These are phyloP conservation scores for Glebionis coronaria DNA, from an alignment of 129 eudicot genomes.

Conservation along the genomic window DNA sequence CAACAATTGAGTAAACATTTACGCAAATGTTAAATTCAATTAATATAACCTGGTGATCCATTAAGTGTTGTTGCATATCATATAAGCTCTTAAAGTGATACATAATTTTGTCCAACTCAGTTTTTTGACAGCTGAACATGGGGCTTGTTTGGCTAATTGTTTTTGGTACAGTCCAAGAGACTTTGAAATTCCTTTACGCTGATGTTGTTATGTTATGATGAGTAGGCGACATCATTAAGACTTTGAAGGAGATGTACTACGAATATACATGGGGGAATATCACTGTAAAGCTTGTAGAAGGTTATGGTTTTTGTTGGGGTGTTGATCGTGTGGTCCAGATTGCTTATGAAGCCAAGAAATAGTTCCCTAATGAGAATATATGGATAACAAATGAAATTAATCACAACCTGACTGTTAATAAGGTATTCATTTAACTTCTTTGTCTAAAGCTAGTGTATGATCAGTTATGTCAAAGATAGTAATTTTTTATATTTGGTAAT, in stretches of 20 bases:
- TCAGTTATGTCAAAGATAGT: slow-evolving; percentile 1
- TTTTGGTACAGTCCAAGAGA: not conserved
- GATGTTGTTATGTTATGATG: not conserved
- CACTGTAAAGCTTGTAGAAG: slow-evolving; percentile 79
- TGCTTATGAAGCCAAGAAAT: slow-evolving; percentile 91
- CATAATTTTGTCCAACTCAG: not conserved
- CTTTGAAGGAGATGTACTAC: slow-evolving; percentile 82
- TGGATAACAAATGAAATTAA: slow-evolving; percentile 94
- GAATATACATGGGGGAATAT: slow-evolving; percentile 94
- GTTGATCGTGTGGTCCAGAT: slow-evolving; percentile 89
- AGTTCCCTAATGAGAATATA: slow-evolving; percentile 75
- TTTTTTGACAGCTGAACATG: not conserved
- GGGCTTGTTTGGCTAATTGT: not conserved
- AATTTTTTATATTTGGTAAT: slow-evolving; percentile 13
- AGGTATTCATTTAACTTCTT: slow-evolving; percentile 36
- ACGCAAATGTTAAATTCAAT: no score
- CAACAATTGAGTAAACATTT: no score
- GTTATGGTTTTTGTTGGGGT: slow-evolving; percentile 96
- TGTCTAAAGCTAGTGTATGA: slow-evolving; percentile 2
- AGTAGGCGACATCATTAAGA: slow-evolving; percentile 81
- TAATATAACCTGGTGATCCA: no score
- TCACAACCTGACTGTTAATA: slow-evolving; percentile 92
- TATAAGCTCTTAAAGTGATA: no score
- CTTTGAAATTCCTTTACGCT: slow-evolving; percentile 1
- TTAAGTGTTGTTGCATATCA: no score